Conservation (phyloP, 1,139 yeast genomes). For the Meyerozyma athensensis region DNA sequence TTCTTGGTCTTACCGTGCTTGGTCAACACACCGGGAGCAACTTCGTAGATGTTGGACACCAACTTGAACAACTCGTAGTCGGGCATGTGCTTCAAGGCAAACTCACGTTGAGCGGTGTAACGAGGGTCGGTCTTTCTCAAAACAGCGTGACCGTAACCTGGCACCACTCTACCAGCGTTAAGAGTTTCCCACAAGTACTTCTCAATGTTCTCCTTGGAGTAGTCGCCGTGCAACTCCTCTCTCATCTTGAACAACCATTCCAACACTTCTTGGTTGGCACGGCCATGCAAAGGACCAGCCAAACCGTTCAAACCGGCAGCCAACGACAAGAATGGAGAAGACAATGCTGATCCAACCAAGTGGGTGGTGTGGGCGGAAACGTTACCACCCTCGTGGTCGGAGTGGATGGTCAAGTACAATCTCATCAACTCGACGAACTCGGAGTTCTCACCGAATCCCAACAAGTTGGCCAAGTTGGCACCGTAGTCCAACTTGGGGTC, state of each 20-base stretch:
- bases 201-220: constrained; percentile 72
- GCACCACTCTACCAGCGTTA: constrained; percentile 91
- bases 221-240: constrained; percentile 67
- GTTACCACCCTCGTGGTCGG: constrained; percentile 98
- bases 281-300: constrained; percentile 98
- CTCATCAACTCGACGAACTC: constrained; percentile 90
- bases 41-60: constrained; percentile 86
- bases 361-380: constrained; percentile 98
- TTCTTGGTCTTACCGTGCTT: constrained; percentile 98
- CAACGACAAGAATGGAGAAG: constrained; percentile 87
- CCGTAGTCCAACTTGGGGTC: constrained; percentile 83
- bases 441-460: constrained; percentile 75
- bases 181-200: constrained; percentile 88
- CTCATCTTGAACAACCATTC: constrained; percentile 87
- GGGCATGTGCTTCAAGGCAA: constrained; percentile 96
- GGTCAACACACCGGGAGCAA: constrained; percentile 92
- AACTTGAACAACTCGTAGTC: constrained; percentile 88
- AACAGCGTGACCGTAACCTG: constrained; percentile 98
- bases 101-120: constrained; percentile 95
- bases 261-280: constrained; percentile 97
- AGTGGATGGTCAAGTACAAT: constrained; percentile 90
- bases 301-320: constrained; percentile 96
- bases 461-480: constrained; percentile 78
- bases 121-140: constrained; percentile 97
- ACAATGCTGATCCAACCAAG: constrained; percentile 91